phyloP scores from a whole-genome alignment of 805 yeast species.

The Candida ortonii region DNA sequence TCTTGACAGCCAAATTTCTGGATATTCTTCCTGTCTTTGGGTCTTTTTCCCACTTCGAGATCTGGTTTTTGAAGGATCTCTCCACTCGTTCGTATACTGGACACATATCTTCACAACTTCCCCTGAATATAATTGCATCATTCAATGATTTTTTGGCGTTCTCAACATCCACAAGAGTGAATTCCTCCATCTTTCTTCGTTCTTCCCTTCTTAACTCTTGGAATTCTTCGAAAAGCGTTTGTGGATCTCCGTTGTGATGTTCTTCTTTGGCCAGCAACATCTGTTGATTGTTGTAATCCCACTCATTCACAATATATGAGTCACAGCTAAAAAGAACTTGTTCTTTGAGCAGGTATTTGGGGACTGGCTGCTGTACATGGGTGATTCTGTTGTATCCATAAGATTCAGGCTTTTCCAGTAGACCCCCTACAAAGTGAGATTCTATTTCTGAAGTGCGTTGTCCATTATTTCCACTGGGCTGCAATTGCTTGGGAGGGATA shows the following conservation, averaged over 20 bases:
- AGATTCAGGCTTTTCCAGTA: constrained; percentile 28
- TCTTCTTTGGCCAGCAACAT: constrained; percentile 53
- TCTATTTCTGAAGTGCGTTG: constrained; percentile 21
- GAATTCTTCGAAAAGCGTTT: constrained; percentile 70
- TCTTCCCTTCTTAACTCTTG: constrained; percentile 73
- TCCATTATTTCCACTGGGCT: no score
- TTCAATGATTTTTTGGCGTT: constrained; percentile 76
- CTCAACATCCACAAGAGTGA: constrained; percentile 84
- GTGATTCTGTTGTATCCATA: constrained; percentile 28
- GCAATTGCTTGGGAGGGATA: not conserved
- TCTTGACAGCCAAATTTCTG: constrained; percentile 68
- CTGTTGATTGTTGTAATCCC: constrained; percentile 77
- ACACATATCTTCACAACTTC: constrained; percentile 92
- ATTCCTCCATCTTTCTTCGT: constrained; percentile 70
- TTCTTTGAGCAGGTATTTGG: constrained; percentile 33
- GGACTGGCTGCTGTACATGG: constrained; percentile 21
- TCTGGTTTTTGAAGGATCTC: constrained; percentile 83
- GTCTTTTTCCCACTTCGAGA: constrained; percentile 72
- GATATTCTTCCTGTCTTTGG: constrained; percentile 58
- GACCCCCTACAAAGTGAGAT: constrained; percentile 30
- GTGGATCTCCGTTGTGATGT: constrained; percentile 48
- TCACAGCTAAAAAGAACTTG: constrained; percentile 35
- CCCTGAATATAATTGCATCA: constrained; percentile 84
- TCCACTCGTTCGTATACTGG: constrained; percentile 89
- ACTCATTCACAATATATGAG: constrained; percentile 40